Conservation (phyloP, 2,329 filamentous ascomycete species). For the Talaromyces marneffei region DNA sequence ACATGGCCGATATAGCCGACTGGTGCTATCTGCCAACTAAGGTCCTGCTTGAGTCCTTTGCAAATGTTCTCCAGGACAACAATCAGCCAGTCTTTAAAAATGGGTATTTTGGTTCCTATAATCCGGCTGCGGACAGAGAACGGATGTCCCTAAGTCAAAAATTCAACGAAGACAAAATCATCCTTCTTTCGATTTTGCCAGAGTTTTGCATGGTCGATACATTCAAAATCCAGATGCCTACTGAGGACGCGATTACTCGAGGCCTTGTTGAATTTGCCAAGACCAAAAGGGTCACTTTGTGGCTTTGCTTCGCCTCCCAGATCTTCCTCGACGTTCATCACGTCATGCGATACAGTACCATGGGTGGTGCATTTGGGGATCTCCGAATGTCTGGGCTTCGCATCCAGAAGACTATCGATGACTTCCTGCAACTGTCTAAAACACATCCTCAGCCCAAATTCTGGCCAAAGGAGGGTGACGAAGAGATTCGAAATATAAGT, state of each 20-base stretch:
- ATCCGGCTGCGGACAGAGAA: constrained; percentile 24
- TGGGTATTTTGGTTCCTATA: constrained; percentile 27
- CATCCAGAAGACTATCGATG: constrained; percentile 23
- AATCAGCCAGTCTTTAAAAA: constrained; percentile 23
- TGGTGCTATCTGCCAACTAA: constrained; percentile 20
- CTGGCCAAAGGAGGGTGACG: constrained; percentile 23
- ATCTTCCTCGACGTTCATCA: constrained; percentile 33
- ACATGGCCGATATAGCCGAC: constrained; percentile 25
- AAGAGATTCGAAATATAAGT: constrained; percentile 18
- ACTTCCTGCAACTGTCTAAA: constrained; percentile 20
- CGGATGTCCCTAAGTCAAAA: constrained; percentile 25
- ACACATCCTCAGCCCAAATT: constrained; percentile 20
- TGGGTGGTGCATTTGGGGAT: constrained; percentile 20
- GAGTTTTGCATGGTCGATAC: constrained; percentile 25
- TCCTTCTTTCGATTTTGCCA: constrained; percentile 26
- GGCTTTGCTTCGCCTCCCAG: constrained; percentile 29
- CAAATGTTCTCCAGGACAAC: constrained; percentile 19
- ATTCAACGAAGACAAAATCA: constrained; percentile 31
- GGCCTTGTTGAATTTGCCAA: constrained; percentile 24
- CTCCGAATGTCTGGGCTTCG: constrained; percentile 25
- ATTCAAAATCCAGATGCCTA: constrained; percentile 19
- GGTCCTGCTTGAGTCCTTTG: constrained; percentile 24
- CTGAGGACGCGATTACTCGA: constrained; percentile 26
- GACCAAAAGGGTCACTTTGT: constrained; percentile 23
- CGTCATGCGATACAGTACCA: constrained; percentile 22